These are phyloP conservation scores for Pleochaeta shiraiana DNA, from an alignment of 2,329 filamentous ascomycete genomes.

Conservation along the genomic window DNA sequence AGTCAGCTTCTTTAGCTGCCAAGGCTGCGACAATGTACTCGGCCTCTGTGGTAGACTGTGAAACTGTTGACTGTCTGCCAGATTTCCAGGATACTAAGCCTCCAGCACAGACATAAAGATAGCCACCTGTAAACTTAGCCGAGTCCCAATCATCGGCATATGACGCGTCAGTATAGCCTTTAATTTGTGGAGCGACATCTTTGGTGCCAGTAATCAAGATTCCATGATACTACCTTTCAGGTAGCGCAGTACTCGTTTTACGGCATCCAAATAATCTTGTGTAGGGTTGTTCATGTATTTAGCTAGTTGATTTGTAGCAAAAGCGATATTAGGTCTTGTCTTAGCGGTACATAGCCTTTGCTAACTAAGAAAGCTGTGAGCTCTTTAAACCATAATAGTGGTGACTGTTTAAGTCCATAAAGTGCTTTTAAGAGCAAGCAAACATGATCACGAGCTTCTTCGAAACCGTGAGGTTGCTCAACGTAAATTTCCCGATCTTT, in stretches of 20 bases:
- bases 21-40: conserved; percentile 1
- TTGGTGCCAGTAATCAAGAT: not conserved
- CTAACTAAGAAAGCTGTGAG: not conserved
- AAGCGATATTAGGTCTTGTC: not conserved
- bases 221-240: conserved; percentile 3
- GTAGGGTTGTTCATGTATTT: conserved; percentile 4
- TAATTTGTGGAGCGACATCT: not conserved
- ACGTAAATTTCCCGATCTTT: not conserved
- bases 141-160: not conserved
- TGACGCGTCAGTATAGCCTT: not conserved
- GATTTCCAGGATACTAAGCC: conserved; percentile 4
- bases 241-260: not conserved
- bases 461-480: not conserved
- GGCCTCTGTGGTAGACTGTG: not conserved
- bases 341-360: not conserved
- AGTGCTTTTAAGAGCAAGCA: not conserved
- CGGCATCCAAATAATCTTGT: conserved; percentile 3
- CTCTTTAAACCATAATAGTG: not conserved
- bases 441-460: not conserved
- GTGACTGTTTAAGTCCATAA: not conserved
- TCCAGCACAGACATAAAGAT: not conserved
- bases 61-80: not conserved
- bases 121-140: conserved; percentile 3
- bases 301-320: not conserved
- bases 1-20: conserved; percentile 4